Percentiles rank a stretch among this genome's conserved stretches.
phyloP scores from a whole-genome alignment of 768 basidiomycete species.

The Russula virescens region DNA sequence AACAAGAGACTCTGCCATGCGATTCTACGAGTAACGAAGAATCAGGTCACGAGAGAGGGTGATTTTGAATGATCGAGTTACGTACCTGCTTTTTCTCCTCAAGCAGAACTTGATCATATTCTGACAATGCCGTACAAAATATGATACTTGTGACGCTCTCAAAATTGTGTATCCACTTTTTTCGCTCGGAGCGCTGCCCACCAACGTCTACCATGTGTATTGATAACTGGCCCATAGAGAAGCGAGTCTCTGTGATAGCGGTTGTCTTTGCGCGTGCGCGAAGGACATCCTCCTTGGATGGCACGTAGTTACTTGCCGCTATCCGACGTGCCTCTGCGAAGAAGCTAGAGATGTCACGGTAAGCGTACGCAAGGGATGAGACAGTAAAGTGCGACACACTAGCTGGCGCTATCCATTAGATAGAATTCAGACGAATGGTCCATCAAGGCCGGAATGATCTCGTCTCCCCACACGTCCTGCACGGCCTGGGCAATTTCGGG shows the following conservation, averaged over 20 bases:
- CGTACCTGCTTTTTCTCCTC: slow-evolving; percentile 62
- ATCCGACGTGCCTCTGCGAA: slow-evolving; percentile 83
- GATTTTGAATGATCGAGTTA: slow-evolving; percentile 8
- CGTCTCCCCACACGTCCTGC: slow-evolving; percentile 63
- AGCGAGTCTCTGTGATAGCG: slow-evolving; percentile 86
- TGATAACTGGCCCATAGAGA: slow-evolving; percentile 54
- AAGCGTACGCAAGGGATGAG: neutral
- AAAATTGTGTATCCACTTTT: slow-evolving; percentile 62
- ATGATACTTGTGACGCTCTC: slow-evolving; percentile 78
- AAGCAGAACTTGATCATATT: slow-evolving; percentile 68
- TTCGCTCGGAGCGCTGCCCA: slow-evolving; percentile 55
- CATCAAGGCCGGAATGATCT: slow-evolving; percentile 46
- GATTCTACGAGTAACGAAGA: slow-evolving; percentile 43
- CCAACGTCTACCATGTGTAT: slow-evolving; percentile 77
- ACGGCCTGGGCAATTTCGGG: slow-evolving; percentile 69
- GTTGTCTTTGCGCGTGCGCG: slow-evolving; percentile 85
- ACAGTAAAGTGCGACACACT: slow-evolving; percentile 46
- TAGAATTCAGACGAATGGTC: slow-evolving; percentile 74
- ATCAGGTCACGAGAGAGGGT: neutral
- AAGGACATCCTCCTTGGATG: slow-evolving; percentile 81
- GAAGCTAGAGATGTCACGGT: slow-evolving; percentile 50
- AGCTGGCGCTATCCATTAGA: slow-evolving; percentile 89
- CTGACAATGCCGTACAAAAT: slow-evolving; percentile 68
- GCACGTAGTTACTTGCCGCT: slow-evolving; percentile 72
- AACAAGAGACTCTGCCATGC: slow-evolving; percentile 67